Evolutionary conservation across 768 basidiomycete species (phyloP).

Genomic region (Cyclocybe aegerita): DNA sequence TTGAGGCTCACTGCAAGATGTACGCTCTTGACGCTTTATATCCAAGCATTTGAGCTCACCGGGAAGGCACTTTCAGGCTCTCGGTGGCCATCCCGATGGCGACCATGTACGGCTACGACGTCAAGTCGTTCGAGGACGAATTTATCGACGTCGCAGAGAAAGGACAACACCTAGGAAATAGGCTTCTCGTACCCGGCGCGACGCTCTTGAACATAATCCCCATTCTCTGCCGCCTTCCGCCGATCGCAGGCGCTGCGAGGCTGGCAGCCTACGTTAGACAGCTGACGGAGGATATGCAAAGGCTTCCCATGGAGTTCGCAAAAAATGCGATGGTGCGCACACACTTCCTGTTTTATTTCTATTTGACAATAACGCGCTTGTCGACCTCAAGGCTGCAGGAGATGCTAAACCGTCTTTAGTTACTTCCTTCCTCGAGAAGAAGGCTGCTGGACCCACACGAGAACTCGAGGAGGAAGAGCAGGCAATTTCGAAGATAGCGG

Average conservation of each 20-base stretch:
- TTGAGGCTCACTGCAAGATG: constrained; percentile 6
- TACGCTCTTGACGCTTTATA: not conserved
- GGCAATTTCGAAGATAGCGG: constrained; percentile 5
- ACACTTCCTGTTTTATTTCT: not conserved
- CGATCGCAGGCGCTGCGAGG: constrained; percentile 2
- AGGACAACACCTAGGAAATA: constrained; percentile 6
- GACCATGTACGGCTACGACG: constrained; percentile 36
- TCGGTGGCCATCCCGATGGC: constrained; percentile 32
- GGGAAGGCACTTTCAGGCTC: constrained; percentile 15
- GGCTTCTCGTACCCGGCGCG: constrained; percentile 4
- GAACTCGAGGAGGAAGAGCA: constrained; percentile 8
- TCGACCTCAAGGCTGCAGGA: constrained; percentile 3
- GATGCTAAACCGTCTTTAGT: constrained; percentile 6
- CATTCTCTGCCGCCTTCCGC: constrained; percentile 4
- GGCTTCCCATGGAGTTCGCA: constrained; percentile 5
- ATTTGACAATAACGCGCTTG: not conserved
- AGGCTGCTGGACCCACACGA: not conserved
- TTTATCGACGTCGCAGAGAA: constrained; percentile 32
- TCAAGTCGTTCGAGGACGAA: constrained; percentile 29
- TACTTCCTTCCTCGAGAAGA: constrained; percentile 7
- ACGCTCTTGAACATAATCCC: constrained; percentile 10
- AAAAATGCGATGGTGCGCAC: constrained; percentile 1
- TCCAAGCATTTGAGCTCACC: not conserved
- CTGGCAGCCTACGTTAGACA: constrained; percentile 3
- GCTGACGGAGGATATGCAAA: constrained; percentile 4